A percentile compares a stretch with the other conserved stretches of the same genome.
Evolutionary conservation across 441 rosid species (phyloP).

Genomic region (Mallotus japonicus): DNA sequence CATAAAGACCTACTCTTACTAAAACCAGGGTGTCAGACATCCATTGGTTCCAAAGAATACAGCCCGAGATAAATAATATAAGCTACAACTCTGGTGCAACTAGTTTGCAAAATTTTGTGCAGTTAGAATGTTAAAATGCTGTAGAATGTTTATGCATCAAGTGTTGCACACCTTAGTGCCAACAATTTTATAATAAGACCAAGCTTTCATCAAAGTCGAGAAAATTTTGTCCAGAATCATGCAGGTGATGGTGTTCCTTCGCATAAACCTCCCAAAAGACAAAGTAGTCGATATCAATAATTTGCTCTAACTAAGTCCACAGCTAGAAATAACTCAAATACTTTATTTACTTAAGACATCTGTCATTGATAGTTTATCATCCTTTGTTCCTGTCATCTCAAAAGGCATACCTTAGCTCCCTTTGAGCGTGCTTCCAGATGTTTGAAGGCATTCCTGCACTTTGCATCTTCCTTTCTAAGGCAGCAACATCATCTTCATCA

Average conservation of each 20-base stretch:
- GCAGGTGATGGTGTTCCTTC: background rate
- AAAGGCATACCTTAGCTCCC: slow-evolving; percentile 78
- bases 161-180: too few relatives aligned
- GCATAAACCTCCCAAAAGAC: background rate
- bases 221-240: background rate
- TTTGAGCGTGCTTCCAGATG: slow-evolving; percentile 97
- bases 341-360: background rate
- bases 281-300: background rate
- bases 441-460: slow-evolving; percentile 90
- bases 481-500: slow-evolving; percentile 96
- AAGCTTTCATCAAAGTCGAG: too few relatives aligned
- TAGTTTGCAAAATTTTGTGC: too few relatives aligned
- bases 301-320: background rate
- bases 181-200: too few relatives aligned
- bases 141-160: too few relatives aligned
- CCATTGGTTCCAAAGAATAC: too few relatives aligned
- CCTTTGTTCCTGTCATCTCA: background rate
- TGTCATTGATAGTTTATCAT: slow-evolving; percentile 5
- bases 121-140: too few relatives aligned
- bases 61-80: too few relatives aligned
- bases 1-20: too few relatives aligned
- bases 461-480: slow-evolving; percentile 94
- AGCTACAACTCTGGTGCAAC: too few relatives aligned
- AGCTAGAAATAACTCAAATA: background rate
- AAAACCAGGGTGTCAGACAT: too few relatives aligned